These are phyloP conservation scores for Cucurbita moschata DNA, from an alignment of 306 rosid species.

Conservation along the genomic window DNA sequence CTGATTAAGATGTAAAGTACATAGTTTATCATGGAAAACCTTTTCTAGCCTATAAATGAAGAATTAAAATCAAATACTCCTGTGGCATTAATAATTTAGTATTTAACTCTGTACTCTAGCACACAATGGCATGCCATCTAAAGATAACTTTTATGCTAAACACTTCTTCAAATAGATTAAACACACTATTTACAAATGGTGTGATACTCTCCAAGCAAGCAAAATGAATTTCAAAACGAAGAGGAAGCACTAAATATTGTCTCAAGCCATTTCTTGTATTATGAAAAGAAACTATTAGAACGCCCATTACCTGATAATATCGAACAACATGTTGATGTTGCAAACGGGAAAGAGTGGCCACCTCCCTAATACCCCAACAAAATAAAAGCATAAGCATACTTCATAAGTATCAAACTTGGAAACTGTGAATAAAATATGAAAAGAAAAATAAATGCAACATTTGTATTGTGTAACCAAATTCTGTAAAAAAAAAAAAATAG, in stretches of 20 bases:
- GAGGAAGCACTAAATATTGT: not conserved
- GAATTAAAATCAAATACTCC: not conserved
- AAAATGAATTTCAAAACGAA: not conserved
- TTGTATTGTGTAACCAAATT: not conserved
- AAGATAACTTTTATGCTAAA: not conserved
- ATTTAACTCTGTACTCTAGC: not conserved
- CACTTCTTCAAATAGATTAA: not conserved
- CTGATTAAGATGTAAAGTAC: not conserved
- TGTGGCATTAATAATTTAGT: not conserved
- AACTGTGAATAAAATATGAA: not conserved
- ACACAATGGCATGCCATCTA: not conserved
- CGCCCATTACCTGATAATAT: conserved; percentile 68
- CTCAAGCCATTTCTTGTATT: not conserved
- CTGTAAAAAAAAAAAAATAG: not conserved
- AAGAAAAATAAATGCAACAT: not conserved
- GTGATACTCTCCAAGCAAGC: not conserved
- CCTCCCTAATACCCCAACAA: conserved; percentile 63
- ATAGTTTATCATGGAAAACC: not conserved
- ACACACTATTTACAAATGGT: not conserved
- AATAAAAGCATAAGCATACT: conserved; percentile 12
- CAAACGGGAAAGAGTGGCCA: conserved; percentile 92
- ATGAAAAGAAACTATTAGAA: not conserved
- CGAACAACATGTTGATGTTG: conserved; percentile 97
- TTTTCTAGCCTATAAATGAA: not conserved
- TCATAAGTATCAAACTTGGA: not conserved